Percentiles rank a stretch among this genome's conserved stretches.
phyloP scores from a whole-genome alignment of 805 yeast genomes.

The Barnettozyma botsteinii region DNA sequence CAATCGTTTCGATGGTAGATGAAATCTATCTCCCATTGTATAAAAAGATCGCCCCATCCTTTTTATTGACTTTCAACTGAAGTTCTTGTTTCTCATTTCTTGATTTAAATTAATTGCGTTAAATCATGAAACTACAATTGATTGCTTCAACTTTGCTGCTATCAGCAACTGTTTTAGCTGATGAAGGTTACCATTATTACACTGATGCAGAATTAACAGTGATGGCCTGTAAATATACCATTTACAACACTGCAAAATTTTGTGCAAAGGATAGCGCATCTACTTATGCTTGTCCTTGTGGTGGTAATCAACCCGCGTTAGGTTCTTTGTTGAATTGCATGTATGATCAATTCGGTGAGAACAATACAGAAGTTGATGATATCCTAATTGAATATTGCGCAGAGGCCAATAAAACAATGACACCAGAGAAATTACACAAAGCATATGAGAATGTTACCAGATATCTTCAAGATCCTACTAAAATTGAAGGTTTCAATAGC shows the following conservation, averaged over 20 bases:
- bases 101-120: not conserved
- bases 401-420: conserved; percentile 21
- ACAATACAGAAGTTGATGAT: conserved; percentile 15
- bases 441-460: conserved; percentile 42
- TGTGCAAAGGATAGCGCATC: conserved; percentile 22
- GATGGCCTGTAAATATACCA: conserved; percentile 24
- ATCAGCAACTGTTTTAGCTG: not conserved
- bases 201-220: conserved; percentile 17
- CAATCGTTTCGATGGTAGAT: no score
- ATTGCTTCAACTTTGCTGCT: not conserved
- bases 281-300: conserved; percentile 19
- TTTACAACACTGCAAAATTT: conserved; percentile 19
- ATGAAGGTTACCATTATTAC: conserved; percentile 16
- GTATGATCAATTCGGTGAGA: conserved; percentile 12
- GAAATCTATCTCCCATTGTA: no score
- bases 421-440: conserved; percentile 29
- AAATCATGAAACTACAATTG: conserved; percentile 1
- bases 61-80: no score
- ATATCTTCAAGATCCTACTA: conserved; percentile 32
- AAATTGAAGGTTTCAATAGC: conserved; percentile 30
- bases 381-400: conserved; percentile 26
- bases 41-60: no score
- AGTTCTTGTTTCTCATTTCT: not conserved
- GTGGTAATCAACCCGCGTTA: conserved; percentile 25
- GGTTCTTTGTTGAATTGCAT: conserved; percentile 29